Evolutionary conservation across 106 monocot genomes (phyloP).

Genomic region (Dendrobium huoshanense): DNA sequence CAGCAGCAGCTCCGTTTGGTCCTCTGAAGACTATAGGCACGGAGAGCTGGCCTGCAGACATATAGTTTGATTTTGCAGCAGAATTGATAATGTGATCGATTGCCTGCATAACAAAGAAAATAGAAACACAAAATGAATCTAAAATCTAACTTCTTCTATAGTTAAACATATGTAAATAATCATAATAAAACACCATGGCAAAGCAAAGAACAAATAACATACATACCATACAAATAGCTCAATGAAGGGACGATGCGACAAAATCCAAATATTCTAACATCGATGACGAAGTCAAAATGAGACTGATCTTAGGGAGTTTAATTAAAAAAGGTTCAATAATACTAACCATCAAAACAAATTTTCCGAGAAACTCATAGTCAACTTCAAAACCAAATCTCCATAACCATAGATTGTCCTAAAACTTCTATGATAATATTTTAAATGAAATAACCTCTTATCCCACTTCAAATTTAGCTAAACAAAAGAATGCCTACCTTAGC

Average conservation of each 20-base stretch:
- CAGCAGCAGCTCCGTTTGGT: slow-evolving; percentile 98
- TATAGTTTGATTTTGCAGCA: slow-evolving; percentile 97
- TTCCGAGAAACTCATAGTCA: not conserved
- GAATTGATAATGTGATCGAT: slow-evolving; percentile 98
- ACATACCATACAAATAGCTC: not conserved
- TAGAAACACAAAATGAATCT: not conserved
- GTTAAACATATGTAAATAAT: not conserved
- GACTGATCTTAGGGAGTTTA: not conserved
- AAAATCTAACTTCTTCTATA: not conserved
- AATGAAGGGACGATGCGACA: not conserved
- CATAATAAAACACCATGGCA: not conserved
- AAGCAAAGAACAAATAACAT: not conserved
- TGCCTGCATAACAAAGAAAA: slow-evolving; percentile 42
- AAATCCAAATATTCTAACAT: not conserved
- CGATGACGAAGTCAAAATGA: not conserved
- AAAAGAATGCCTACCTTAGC: no score
- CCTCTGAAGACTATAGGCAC: slow-evolving; percentile 98
- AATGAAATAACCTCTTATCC: no score
- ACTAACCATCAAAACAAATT: not conserved
- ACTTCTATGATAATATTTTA: no score
- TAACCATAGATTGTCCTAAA: no score
- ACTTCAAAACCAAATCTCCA: not conserved
- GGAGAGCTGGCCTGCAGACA: slow-evolving; percentile 86
- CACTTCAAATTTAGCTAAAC: no score
- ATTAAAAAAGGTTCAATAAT: not conserved